Conservation (phyloP, 2,329 filamentous ascomycete genomes). For the Fusarium sp. region DNA sequence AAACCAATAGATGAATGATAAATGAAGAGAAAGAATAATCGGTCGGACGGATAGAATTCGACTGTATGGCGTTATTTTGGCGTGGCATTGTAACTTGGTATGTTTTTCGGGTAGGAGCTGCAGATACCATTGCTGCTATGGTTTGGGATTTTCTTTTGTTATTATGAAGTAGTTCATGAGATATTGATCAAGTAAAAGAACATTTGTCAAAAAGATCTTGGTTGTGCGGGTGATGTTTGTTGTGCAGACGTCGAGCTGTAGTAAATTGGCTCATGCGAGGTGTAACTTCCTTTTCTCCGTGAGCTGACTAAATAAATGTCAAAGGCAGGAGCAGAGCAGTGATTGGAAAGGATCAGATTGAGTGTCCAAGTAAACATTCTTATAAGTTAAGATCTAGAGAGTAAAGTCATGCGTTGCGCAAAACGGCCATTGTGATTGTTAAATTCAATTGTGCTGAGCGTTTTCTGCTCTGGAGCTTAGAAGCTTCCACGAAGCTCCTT, state of each 20-base stretch:
- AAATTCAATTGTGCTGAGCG: background rate
- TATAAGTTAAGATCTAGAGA: background rate
- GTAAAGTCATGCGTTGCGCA: background rate
- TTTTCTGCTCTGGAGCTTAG: background rate
- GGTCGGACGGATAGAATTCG: conserved; percentile 37
- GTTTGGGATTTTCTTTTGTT: conserved; percentile 28
- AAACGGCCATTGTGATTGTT: too few relatives aligned
- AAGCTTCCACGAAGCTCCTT: background rate
- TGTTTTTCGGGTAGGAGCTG: conserved; percentile 23
- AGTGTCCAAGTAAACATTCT: background rate
- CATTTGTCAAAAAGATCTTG: conserved; percentile 2
- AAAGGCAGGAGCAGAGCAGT: background rate
- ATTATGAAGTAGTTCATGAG: conserved; percentile 13
- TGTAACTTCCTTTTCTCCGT: conserved; percentile 34
- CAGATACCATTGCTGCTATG: conserved; percentile 44
- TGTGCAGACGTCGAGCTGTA: conserved; percentile 17
- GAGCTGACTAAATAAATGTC: conserved; percentile 35
- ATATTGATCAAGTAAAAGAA: conserved; percentile 15
- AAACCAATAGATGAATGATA: conserved; percentile 34
- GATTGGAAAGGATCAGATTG: background rate
- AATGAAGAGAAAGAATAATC: conserved; percentile 3
- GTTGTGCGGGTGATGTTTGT: conserved; percentile 1
- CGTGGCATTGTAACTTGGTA: conserved; percentile 24
- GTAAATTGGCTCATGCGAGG: conserved; percentile 26
- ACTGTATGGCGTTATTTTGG: conserved; percentile 43